Evolutionary conservation across 2,329 filamentous ascomycete genomes (phyloP), one percentile per base, ranked within the genome.

Genomic region (Penicillium hesseltinei): DNA sequence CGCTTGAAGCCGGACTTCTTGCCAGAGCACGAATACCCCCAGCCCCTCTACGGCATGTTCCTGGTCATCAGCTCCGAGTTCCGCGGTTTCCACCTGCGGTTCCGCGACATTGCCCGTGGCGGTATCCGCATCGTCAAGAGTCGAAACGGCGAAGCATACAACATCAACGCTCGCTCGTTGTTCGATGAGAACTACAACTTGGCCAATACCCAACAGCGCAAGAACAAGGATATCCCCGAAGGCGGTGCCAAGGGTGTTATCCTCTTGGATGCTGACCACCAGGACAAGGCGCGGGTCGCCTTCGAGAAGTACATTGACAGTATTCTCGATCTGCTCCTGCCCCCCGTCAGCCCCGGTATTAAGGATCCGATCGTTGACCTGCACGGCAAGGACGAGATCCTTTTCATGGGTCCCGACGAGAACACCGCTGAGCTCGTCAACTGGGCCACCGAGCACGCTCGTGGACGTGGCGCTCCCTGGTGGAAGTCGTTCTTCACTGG

Each of bases 401-500:
- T 99, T 23, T 99, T 99, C 82, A 90, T 99, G 91, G 94, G 94
- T 35, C 94, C 94, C 0, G 94, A 99, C 66, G 94, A 99, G 86
- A 99, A 99, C 79, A 99, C 94, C 1, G 94, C 94, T 23, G 91
- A 96, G 70, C 83, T 99, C 35, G 94, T 99, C 51, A 88, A 99
- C 77, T 99, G 94, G 94, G 94, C 94, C n/a, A 99, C 94, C 1
- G 88, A 94, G 75, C 94, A 99, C 75, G 94, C 94, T 59, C 86
- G 91, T 51, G 80, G 81, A 60, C 88, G 94, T 67, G 92, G 92
- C 45, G 94, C 94, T 5, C 91, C 92, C 29, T 99, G 93, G 91
- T 99, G 94, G 94, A 99, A 99, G 82, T 99, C 94, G 0, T 99
- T 99, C 85, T 99, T 99, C 83, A 99, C 94, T 2, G 94, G 94